Base-by-base conservation (phyloP, 805 yeast species). In the Kuraishia borneana region DNA sequence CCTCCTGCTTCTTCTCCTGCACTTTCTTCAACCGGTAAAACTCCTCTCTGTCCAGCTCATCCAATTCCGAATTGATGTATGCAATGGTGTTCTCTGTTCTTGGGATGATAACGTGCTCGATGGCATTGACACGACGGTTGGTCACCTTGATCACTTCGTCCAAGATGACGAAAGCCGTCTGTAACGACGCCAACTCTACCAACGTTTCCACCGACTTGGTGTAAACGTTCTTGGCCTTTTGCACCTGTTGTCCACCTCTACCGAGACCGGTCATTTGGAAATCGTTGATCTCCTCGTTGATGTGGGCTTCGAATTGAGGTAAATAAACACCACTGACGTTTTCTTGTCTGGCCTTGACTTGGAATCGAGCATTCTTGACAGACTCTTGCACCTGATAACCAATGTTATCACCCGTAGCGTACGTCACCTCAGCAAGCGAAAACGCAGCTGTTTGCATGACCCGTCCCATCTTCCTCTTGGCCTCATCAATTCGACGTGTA, bases 391-490 rank as follows among this genome's bases (percentile, higher is more conserved):
- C 95, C 59, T 92, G 96, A 57, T 85, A 89, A 18, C 87, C 84
- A 46, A 89, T 85, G 60, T 85, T 85, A 50, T 87, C 96, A 39
- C 97, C 97, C 2, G 96, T 89, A 18, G 98, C 98, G 53, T 92
- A 92, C 31, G 92, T 80, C 31, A 89, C 97, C 57, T 89, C 98
- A 3, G 97, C 97, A 47, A 89, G 69, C 6, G 97, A 88, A 56
- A 89, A 89, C 1, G 97, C 94, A 2, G 98, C 98, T 0, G 94
- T 83, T 56, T 92, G 97, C 97, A 89, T 89, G 30, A 89, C 95
- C 43, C 89, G 70, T 33, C 97, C 98, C 97, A 92, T 89, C 65
- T 89, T 92, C 47, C 89, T 74, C 62, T 89, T 89, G 30, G 97
- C 79, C 53, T 85, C 95, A 55, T 92, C 96, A 53, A 89, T 89